Evolutionary conservation across 1,139 yeast species (phyloP), one percentile per base, ranked within the genome.

Genomic region (Blastobotrys apis): DNA sequence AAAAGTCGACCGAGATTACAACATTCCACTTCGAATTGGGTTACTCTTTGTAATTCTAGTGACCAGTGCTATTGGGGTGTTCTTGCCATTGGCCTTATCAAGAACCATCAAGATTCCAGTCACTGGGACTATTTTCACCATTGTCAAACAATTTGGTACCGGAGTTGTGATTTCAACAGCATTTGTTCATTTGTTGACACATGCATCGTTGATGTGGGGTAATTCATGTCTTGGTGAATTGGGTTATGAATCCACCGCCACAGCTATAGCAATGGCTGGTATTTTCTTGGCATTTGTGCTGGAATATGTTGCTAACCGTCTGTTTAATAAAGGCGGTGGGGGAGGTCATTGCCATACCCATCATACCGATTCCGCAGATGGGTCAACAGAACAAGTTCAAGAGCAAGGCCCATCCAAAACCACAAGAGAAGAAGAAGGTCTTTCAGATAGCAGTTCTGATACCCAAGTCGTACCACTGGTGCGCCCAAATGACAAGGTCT

Each of bases 101-200:
- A 47, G 52, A 17, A 43, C 64, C 30, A 51, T 62, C 43, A 56
- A 54, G 13, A 40, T 59, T 16, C 49, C 59, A 9, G 39, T 58
- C 16, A 65, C 63, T 19, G 58, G 62, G 1, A 39, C 52, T 13
- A 20, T 57, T 3, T 44, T 55, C 23, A 53, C 53, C 6, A 35
- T 55, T 13, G 44, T 67, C 35, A 62, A 56, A 43, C 68, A 63
- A 45, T 86, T 86, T 59, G 96, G 95, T 51, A 81, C 94, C 1
- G 96, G 96, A 45, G 95, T 86, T 39, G 85, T 86, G 56, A 73
- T 85, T 6, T 87, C 95, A 3, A 86, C 95, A 1, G 90, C 94
- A 0, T 84, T 85, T 55, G 80, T 86, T 42, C 95, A 86, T 66
- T 69, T 86, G 51, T 68, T 86, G 56, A 79, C 80, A 52, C 94